Evolutionary conservation across 1,284 basidiomycete species (phyloP).

Genomic region (Waitea zeae): DNA sequence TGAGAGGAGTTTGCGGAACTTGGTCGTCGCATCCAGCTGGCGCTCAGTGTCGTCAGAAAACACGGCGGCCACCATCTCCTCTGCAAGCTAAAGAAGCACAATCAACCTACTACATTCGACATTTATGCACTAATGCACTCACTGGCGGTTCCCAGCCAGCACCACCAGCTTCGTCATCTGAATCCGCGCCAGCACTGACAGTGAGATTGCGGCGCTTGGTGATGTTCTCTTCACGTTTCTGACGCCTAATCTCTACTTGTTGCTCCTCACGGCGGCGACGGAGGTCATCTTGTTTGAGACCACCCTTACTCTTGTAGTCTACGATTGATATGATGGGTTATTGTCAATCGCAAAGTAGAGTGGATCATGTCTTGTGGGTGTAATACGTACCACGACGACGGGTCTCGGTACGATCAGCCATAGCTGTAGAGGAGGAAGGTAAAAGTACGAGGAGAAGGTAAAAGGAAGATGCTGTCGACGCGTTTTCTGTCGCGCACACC

Average conservation of each 20-base stretch:
- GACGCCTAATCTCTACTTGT: constrained; percentile 91
- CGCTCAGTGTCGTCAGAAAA: constrained; percentile 85
- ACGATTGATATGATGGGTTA: no score
- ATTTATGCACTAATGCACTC: constrained; percentile 12
- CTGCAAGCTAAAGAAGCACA: constrained; percentile 40
- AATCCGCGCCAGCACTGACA: constrained; percentile 54
- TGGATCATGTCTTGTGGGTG: no score
- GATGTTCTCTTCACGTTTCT: constrained; percentile 94
- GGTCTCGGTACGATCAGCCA: neutral
- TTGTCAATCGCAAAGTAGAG: no score
- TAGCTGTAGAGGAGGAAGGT: no score
- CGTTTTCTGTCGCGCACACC: no score
- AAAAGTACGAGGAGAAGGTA: no score
- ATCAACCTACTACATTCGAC: constrained; percentile 5
- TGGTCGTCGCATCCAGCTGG: constrained; percentile 89
- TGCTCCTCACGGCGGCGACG: constrained; percentile 91
- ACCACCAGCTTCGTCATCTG: constrained; percentile 69
- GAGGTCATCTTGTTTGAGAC: constrained; percentile 73
- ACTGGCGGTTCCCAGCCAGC: constrained; percentile 66
- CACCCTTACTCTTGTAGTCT: constrained; percentile 69
- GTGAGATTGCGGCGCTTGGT: constrained; percentile 91
- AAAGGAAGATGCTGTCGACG: no score
- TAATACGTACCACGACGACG: constrained; percentile 24
- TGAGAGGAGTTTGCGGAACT: constrained; percentile 95
- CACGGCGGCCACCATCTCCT: constrained; percentile 87